Percentiles rank a stretch among this genome's conserved stretches.
Conservation (phyloP, 2,329 filamentous ascomycete species). For the Madurella mycetomatis region DNA sequence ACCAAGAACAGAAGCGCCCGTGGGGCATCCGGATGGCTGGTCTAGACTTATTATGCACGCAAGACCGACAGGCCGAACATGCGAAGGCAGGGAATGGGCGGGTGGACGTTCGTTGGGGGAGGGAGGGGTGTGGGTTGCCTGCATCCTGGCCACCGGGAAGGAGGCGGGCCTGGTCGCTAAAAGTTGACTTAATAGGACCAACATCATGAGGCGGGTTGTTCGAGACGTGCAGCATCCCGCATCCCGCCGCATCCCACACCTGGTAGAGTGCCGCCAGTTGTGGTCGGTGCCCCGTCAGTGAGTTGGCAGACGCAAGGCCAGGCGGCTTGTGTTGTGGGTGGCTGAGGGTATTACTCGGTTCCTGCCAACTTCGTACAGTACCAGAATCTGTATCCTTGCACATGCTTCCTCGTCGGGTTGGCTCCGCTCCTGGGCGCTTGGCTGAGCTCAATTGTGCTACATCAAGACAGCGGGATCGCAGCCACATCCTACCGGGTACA, state of each 20-base stretch:
- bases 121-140: not conserved
- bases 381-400: no score
- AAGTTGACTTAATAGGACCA: not conserved
- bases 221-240: conserved; percentile 9
- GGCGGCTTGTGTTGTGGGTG: not conserved
- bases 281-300: not conserved
- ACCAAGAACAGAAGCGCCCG: not conserved
- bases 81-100: not conserved
- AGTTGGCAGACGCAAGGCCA: not conserved
- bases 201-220: conserved; percentile 18
- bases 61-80: not conserved
- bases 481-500: not conserved
- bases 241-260: conserved; percentile 11
- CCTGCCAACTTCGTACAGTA: not conserved
- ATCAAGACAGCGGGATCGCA: conserved; percentile 2
- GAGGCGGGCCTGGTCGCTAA: conserved; percentile 15
- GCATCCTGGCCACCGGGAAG: conserved; percentile 1
- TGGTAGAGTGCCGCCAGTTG: not conserved
- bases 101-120: not conserved
- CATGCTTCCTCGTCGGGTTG: no score
- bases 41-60: conserved; percentile 12
- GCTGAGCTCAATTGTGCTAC: conserved; percentile 3
- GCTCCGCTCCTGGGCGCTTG: conserved; percentile 2
- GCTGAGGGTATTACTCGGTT: not conserved
- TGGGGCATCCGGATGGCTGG: conserved; percentile 1